These are phyloP conservation scores for Hemileia vastatrix DNA, from an alignment of 1,284 basidiomycete species.

Conservation along the genomic window DNA sequence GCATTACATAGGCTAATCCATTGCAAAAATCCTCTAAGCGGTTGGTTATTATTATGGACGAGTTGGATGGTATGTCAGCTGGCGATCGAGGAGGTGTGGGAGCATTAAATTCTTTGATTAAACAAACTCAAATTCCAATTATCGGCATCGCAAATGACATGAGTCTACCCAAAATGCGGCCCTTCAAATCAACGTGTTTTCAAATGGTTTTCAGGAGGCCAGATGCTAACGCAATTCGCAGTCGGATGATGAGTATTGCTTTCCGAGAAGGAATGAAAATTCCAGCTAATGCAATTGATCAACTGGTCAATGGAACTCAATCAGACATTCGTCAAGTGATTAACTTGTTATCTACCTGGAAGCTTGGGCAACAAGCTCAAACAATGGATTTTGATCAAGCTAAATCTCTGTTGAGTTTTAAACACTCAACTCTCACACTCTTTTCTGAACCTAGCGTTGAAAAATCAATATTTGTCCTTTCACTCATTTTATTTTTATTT, in stretches of 20 bases:
- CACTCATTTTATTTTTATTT: neutral
- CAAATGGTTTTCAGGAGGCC: constrained; percentile 73
- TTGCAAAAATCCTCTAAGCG: constrained; percentile 52
- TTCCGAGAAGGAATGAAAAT: constrained; percentile 90
- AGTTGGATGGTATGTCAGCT: constrained; percentile 97
- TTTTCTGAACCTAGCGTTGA: neutral
- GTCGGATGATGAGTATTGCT: constrained; percentile 74
- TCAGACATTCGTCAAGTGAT: constrained; percentile 93
- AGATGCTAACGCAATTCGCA: constrained; percentile 61
- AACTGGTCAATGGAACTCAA: constrained; percentile 75
- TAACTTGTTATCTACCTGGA: constrained; percentile 98
- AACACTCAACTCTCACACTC: neutral
- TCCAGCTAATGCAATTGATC: constrained; percentile 78
- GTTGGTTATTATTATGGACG: constrained; percentile 94
- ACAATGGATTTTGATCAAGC: constrained; percentile 83
- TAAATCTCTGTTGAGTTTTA: constrained; percentile 59
- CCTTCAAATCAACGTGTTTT: constrained; percentile 64
- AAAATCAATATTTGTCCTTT: constrained; percentile 45
- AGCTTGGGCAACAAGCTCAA: constrained; percentile 53
- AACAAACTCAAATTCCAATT: constrained; percentile 89
- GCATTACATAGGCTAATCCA: too few species aligned
- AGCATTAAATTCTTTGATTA: constrained; percentile 81
- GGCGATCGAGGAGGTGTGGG: constrained; percentile 94
- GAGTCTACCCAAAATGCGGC: constrained; percentile 78
- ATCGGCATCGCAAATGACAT: constrained; percentile 96